Evolutionary conservation across 164 flowering plant species (phyloP), one percentile per base, ranked within the genome.

Genomic region (Aristolochia fimbriata): DNA sequence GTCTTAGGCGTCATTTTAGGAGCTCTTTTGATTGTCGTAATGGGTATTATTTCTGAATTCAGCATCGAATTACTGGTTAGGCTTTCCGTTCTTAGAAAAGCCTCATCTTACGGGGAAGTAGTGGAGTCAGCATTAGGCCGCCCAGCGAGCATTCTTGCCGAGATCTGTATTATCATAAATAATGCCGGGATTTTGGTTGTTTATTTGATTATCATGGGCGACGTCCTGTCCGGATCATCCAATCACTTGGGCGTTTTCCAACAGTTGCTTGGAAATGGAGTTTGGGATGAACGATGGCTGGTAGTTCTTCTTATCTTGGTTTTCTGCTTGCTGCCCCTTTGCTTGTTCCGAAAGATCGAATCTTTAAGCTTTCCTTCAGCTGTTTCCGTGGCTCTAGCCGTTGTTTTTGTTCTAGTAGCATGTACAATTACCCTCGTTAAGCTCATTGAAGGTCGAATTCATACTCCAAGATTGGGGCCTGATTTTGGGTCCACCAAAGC

Each of bases 191-290:
- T 91, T 61, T 73, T 94, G 78, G 84, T 94, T 11, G 99, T 94
- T 59, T 94, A 94, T 73, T 78, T 94, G 87, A 94, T 94, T 8
- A 94, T 94, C 0, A 83, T 94, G 59, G 99, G 99, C 7, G 99
- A 93, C 76, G 99, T 94, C 12, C 69, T 90, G 86, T 86, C 97
- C 0, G 99, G 99, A 22, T 91, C 97, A 2, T 25, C 70, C 37
- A 80, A 73, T 65, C 99, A 94, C 60, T 19, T 69, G 19, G 99
- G 99, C 24, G 93, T 94, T 57, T 81, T 94, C n/a, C 89, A 88
- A 73, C 99, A 94, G 49, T 75, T 81, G 91, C 70, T 88, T 6
- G 97, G 97, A 8, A 41, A 81, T 61, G 98, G 92, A 30, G 41
- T 83, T 25, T 91, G 96, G 96, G 95, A 94, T 73, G 86, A 88